These are phyloP conservation scores for Silene vulgaris DNA, from an alignment of 179 eudicot genomes.

Conservation along the genomic window DNA sequence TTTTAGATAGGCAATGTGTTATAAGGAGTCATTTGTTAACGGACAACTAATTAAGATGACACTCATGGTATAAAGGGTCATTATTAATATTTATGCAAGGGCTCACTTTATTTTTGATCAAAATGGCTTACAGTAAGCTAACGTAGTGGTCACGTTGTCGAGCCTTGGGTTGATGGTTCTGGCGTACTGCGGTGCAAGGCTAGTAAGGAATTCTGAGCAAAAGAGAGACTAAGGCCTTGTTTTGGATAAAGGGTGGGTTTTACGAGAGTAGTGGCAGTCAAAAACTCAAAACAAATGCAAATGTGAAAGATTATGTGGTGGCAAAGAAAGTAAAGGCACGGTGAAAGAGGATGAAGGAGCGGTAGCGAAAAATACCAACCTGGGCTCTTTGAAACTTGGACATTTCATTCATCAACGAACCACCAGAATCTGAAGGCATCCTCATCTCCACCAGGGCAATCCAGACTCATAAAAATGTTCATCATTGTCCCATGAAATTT, in stretches of 20 bases:
- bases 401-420: neutral
- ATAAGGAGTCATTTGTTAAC: too few species aligned
- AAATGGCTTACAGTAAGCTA: too few species aligned
- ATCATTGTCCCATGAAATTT: conserved; percentile 82
- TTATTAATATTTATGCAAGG: too few species aligned
- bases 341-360: too few species aligned
- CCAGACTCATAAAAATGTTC: conserved; percentile 59
- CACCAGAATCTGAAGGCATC: neutral
- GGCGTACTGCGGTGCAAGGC: neutral
- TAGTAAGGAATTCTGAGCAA: neutral
- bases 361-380: neutral
- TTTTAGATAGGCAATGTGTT: too few species aligned
- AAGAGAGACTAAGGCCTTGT: neutral
- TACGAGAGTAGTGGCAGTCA: too few species aligned
- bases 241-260: too few species aligned
- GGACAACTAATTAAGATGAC: too few species aligned
- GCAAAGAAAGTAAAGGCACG: too few species aligned
- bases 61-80: neutral
- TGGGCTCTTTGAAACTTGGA: neutral
- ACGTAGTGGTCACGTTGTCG: neutral
- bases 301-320: too few species aligned
- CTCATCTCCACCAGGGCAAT: conserved; percentile 92
- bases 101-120: too few species aligned
- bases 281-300: too few species aligned
- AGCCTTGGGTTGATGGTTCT: neutral